These are phyloP conservation scores for Heritiera fomes DNA, from an alignment of 345 rosid species.

Conservation along the genomic window DNA sequence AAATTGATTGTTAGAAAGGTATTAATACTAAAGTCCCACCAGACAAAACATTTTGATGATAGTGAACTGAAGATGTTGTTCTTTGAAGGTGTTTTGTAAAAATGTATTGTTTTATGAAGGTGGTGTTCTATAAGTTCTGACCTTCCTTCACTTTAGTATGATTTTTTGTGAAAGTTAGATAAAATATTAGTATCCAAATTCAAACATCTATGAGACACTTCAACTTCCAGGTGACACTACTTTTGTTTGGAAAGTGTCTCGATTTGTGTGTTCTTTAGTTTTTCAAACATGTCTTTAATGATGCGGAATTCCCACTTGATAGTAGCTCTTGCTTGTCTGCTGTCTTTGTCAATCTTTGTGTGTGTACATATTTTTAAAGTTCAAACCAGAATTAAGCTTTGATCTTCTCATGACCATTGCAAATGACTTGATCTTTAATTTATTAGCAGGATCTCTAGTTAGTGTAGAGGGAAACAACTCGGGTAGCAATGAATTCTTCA, in stretches of 20 bases:
- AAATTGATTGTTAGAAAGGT: too few relatives aligned
- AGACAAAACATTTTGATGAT: too few relatives aligned
- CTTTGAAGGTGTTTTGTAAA: too few relatives aligned
- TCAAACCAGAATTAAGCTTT: not conserved
- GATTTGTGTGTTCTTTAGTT: not conserved
- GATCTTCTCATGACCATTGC: not conserved
- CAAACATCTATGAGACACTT: not conserved
- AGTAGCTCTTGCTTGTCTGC: not conserved
- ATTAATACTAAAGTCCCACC: too few relatives aligned
- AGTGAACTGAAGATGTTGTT: too few relatives aligned
- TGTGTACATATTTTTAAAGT: not conserved
- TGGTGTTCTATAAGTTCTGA: too few relatives aligned
- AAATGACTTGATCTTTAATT: not conserved
- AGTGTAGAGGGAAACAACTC: constrained; percentile 22
- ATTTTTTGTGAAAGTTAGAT: too few relatives aligned
- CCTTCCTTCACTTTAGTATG: too few relatives aligned
- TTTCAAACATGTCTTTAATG: not conserved
- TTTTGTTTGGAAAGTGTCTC: not conserved
- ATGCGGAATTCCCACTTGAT: not conserved
- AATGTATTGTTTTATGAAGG: too few relatives aligned
- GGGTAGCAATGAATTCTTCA: not conserved
- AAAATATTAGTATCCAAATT: too few relatives aligned
- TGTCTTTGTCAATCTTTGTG: not conserved
- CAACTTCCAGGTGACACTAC: not conserved
- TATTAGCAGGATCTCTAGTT: constrained; percentile 24